Evolutionary conservation across 75 land plant species (phyloP).

Genomic region (Ceratopteris richardii): DNA sequence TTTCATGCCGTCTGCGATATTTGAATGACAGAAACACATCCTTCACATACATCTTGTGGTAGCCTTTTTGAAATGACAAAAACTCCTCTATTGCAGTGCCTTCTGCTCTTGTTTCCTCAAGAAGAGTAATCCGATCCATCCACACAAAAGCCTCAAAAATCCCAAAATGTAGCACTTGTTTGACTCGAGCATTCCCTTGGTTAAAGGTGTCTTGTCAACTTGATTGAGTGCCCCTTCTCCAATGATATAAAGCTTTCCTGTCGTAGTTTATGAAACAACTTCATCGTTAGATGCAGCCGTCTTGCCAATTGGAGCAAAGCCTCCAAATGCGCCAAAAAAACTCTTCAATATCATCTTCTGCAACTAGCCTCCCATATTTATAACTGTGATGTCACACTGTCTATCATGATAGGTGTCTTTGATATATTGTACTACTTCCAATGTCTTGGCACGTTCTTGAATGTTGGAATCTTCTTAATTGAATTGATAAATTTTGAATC

Average conservation of each 20-base stretch:
- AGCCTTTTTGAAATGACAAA: constrained; percentile 43
- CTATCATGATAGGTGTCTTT: constrained; percentile 79
- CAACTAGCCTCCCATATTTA: constrained; percentile 69
- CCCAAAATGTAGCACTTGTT: constrained; percentile 82
- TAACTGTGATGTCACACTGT: constrained; percentile 70
- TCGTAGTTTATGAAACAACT: constrained; percentile 23
- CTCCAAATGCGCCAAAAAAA: constrained; percentile 84
- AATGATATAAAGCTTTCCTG: constrained; percentile 65
- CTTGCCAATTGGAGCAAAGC: constrained; percentile 80
- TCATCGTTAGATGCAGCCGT: constrained; percentile 69
- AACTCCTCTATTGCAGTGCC: constrained; percentile 71
- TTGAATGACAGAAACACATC: no score
- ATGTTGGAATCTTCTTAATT: constrained; percentile 77
- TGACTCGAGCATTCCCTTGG: constrained; percentile 61
- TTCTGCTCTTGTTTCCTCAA: constrained; percentile 87
- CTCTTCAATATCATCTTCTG: constrained; percentile 79
- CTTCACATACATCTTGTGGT: no score
- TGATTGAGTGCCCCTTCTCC: constrained; percentile 32
- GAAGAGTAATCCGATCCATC: constrained; percentile 76
- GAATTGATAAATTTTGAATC: constrained; percentile 76
- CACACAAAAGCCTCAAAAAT: constrained; percentile 80
- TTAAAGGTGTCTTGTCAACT: constrained; percentile 33
- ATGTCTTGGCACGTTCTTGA: constrained; percentile 78
- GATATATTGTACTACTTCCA: constrained; percentile 75
- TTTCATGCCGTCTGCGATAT: no score